Evolutionary conservation across 345 rosid genomes (phyloP).

Genomic region (Xanthoceras sorbifolium): DNA sequence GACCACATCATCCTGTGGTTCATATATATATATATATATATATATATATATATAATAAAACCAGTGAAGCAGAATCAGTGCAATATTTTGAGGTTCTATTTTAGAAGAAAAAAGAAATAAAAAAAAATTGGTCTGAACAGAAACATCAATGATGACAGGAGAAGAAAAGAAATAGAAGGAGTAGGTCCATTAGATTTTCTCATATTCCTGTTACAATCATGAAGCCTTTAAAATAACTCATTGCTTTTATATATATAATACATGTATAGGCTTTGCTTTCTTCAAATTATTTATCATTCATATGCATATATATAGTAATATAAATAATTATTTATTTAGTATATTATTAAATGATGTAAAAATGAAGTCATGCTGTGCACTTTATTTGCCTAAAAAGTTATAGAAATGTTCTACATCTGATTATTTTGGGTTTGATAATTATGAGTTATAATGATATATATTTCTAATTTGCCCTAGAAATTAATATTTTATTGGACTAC

Average conservation of each 20-base stretch:
- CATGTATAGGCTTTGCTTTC: conserved; percentile 5
- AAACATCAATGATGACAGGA: conserved; percentile 29
- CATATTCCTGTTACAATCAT: conserved; percentile 29
- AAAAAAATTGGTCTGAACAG: not conserved
- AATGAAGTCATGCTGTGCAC: conserved; percentile 33
- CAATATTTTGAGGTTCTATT: not conserved
- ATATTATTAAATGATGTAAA: conserved; percentile 19
- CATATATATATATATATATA: too few relatives aligned
- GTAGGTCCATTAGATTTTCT: conserved; percentile 29
- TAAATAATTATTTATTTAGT: not conserved
- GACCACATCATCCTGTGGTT: too few relatives aligned
- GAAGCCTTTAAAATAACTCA: conserved; percentile 14
- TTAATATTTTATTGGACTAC: not conserved
- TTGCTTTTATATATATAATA: conserved; percentile 9
- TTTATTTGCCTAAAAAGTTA: conserved; percentile 3
- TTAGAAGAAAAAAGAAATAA: not conserved
- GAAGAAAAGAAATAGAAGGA: conserved; percentile 15
- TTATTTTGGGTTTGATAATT: conserved; percentile 1
- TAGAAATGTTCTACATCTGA: not conserved
- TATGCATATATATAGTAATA: not conserved
- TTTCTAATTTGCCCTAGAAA: not conserved
- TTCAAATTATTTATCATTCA: conserved; percentile 9
- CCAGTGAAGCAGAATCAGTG: not conserved
- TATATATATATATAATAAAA: too few relatives aligned
- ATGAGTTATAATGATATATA: not conserved